Evolutionary conservation across 345 rosid genomes (phyloP), one percentile per base, ranked within the genome.

Genomic region (Eucalyptus regnans): DNA sequence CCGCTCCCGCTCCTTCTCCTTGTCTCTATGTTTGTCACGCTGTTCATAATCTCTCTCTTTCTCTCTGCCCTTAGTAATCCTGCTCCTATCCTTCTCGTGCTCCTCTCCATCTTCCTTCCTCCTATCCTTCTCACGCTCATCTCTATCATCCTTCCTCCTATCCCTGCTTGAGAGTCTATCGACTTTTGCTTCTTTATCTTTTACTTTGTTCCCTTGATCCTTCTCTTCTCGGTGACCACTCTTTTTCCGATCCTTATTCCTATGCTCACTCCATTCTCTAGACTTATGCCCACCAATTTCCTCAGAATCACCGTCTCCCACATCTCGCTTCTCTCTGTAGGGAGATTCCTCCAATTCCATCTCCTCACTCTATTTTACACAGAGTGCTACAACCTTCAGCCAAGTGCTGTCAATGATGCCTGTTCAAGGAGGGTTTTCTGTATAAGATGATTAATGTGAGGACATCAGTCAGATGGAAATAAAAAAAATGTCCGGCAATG

Each of bases 21-120:
- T 87, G 49, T 88, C 93, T 83, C 92, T 89, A 58, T 56, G 89
- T 90, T 88, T 89, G 49, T 86, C 89, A 41, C 44, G 90, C 64
- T 92, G 95, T 89, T 92, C 93, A 89, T 88, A 92, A 41, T 64
- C 62, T 85, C 80, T 92, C 92, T 90, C 94, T 91, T 4, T 92
- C 93, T 91, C 91, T 92, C 88, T 91, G 90, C 83, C 93, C 92
- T 93, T 91, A 56, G 92, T 92, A 29, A 93, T 92, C 89, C 91
- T 93, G n/a, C 91, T 91, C 92, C 91, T 87, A 79, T 92, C 94
- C 44, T 33, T 86, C 64, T 86, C 7, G 18, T 52, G 1, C 43
- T 86, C 11, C 29, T 86, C 87, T 58, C 87, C 90, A 86, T 86
- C 91, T 60, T 93, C 95, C 81, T 89, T 92, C 17, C 94, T 94